phyloP scores from a whole-genome alignment of 1,284 basidiomycete genomes.

The Ceratobasidium sp. region DNA sequence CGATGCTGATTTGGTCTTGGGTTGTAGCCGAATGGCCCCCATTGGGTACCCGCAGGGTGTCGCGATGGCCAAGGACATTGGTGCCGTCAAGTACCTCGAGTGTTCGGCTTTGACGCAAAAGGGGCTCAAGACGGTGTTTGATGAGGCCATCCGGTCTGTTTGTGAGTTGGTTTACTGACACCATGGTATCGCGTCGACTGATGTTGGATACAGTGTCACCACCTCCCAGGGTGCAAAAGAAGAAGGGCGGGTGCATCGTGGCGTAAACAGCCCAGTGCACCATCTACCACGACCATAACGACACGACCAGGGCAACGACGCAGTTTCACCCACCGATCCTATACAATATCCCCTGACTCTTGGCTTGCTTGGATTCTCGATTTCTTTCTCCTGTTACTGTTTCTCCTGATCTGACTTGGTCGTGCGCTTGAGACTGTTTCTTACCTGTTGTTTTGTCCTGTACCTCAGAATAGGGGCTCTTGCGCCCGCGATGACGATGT shows the following conservation, averaged over 20 bases:
- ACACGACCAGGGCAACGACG: constrained; percentile 35
- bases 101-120: constrained; percentile 99
- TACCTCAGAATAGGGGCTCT: constrained; percentile 35
- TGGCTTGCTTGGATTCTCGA: constrained; percentile 17
- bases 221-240: constrained; percentile 67
- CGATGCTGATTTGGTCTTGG: constrained; percentile 8
- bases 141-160: constrained; percentile 93
- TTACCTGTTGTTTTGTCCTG: constrained; percentile 34
- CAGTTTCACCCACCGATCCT: neutral
- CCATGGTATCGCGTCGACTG: constrained; percentile 37
- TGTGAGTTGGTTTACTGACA: constrained; percentile 68
- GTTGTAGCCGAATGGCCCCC: constrained; percentile 87
- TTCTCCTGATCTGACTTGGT: constrained; percentile 32
- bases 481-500: constrained; percentile 38
- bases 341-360: constrained; percentile 17
- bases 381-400: constrained; percentile 22
- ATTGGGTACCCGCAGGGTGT: constrained; percentile 94
- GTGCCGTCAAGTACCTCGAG: constrained; percentile 96
- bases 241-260: constrained; percentile 72
- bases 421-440: constrained; percentile 41
- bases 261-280: constrained; percentile 61
- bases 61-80: constrained; percentile 92
- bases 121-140: constrained; percentile 96
- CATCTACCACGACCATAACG: constrained; percentile 24
- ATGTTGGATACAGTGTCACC: constrained; percentile 74